Percentiles rank a stretch among this genome's conserved stretches.
These are phyloP conservation scores for Penicillium frequentans DNA, from an alignment of 2,329 filamentous ascomycete genomes.

Conservation along the genomic window DNA sequence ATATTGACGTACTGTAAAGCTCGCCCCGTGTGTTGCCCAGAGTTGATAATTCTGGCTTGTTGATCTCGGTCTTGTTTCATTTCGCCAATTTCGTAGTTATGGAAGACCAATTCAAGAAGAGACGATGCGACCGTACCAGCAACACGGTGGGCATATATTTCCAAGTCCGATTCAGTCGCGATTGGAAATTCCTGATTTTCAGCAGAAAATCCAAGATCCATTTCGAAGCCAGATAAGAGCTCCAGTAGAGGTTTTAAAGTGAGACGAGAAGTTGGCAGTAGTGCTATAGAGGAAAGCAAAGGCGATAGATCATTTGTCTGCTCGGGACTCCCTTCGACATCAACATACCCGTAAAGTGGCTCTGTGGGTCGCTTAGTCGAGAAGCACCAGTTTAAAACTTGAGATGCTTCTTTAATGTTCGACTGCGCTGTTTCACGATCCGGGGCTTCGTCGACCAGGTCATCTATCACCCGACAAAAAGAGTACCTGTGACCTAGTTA, in stretches of 20 bases:
- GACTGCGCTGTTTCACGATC: constrained; percentile 25
- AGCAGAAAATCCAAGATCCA: constrained; percentile 44
- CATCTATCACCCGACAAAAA: constrained; percentile 72
- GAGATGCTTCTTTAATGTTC: neutral
- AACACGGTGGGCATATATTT: constrained; percentile 65
- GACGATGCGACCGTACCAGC: constrained; percentile 71
- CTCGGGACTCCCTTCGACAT: constrained; percentile 62
- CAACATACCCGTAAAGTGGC: constrained; percentile 64
- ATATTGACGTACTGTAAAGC: constrained; percentile 79
- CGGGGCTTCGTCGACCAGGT: constrained; percentile 67
- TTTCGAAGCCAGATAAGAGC: neutral
- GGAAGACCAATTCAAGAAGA: constrained; percentile 66
- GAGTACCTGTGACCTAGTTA: constrained; percentile 39
- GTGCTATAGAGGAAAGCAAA: neutral
- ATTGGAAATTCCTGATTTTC: constrained; percentile 54
- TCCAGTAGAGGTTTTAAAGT: neutral
- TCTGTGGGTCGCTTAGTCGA: constrained; percentile 59
- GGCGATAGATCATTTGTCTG: constrained; percentile 31
- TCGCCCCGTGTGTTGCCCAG: constrained; percentile 58
- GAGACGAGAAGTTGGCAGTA: neutral
- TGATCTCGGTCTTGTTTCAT: constrained; percentile 27
- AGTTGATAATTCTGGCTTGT: constrained; percentile 34
- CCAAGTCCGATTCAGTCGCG: constrained; percentile 56
- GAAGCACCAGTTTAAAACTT: constrained; percentile 50
- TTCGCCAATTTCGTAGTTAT: constrained; percentile 41